Percentiles rank a stretch among this genome's conserved stretches.
These are phyloP conservation scores for Nemania abortiva DNA, from an alignment of 2,329 filamentous ascomycete genomes.

Conservation along the genomic window DNA sequence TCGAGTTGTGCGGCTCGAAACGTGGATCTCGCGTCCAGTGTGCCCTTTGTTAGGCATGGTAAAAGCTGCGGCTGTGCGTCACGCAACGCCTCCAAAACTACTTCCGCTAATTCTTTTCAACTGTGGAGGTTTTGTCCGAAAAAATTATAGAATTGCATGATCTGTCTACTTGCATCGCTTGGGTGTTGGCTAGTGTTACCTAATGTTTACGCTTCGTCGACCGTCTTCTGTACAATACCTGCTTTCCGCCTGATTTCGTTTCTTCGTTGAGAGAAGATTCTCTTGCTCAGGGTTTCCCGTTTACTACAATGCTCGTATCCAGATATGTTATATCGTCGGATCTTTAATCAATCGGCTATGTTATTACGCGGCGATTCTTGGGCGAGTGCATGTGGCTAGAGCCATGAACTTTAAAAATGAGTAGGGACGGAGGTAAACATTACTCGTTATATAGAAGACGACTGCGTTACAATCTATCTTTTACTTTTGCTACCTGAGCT, in stretches of 20 bases:
- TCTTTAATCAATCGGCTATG: neutral
- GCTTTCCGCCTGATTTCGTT: neutral
- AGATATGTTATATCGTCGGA: neutral
- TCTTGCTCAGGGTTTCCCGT: neutral
- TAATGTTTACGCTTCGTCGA: neutral
- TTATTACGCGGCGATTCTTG: neutral
- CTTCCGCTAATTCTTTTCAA: slow-evolving; percentile 1
- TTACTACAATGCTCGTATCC: neutral
- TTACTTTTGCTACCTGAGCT: no score
- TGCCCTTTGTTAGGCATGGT: neutral
- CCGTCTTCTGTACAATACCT: no score
- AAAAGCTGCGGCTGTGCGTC: neutral
- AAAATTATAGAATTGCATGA: slow-evolving; percentile 31
- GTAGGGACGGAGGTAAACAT: neutral
- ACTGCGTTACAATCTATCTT: neutral
- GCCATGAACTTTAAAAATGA: neutral
- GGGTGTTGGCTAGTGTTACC: slow-evolving; percentile 27
- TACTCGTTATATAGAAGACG: neutral
- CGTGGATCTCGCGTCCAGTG: neutral
- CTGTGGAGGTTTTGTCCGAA: slow-evolving; percentile 4
- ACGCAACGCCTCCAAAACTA: neutral
- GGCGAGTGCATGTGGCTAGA: neutral
- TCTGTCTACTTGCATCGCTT: slow-evolving; percentile 31
- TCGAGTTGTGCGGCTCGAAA: neutral
- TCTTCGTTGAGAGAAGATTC: neutral